These are phyloP conservation scores for Asclepias syriaca DNA, from an alignment of 257 asterid species.

Conservation along the genomic window DNA sequence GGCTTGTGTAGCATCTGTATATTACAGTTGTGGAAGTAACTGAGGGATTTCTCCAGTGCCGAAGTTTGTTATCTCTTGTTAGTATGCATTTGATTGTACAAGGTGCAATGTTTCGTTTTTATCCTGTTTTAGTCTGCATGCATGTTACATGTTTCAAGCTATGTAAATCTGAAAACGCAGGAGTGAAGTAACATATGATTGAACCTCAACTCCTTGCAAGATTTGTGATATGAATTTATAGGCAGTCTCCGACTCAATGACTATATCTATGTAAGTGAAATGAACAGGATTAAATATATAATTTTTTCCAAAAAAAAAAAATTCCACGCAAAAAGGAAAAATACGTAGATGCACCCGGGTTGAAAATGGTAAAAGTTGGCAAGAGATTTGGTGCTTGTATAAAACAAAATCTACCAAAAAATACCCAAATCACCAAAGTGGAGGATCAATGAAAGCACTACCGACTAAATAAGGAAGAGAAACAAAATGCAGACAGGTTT, in stretches of 20 bases:
- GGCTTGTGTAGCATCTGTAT: background rate
- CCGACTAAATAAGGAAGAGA: background rate
- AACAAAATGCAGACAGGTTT: slow-evolving; percentile 25
- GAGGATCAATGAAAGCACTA: background rate
- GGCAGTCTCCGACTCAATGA: no score
- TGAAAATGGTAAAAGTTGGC: no score
- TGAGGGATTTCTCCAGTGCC: background rate
- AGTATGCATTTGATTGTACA: no score
- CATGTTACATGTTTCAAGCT: background rate
- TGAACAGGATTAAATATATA: no score
- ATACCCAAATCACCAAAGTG: background rate
- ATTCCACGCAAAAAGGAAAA: no score
- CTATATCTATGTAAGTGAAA: no score
- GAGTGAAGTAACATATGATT: no score
- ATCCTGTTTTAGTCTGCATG: background rate
- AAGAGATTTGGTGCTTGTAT: background rate
- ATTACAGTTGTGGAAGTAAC: background rate
- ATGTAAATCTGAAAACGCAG: background rate
- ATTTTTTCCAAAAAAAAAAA: no score
- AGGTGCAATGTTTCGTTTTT: no score
- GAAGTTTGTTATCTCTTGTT: background rate
- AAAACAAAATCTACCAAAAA: background rate
- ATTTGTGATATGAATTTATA: no score
- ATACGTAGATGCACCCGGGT: no score
- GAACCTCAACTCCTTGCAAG: no score